These are phyloP conservation scores for Paramecium bursaria DNA, from an alignment of 73 alveolate species.

Conservation along the genomic window DNA sequence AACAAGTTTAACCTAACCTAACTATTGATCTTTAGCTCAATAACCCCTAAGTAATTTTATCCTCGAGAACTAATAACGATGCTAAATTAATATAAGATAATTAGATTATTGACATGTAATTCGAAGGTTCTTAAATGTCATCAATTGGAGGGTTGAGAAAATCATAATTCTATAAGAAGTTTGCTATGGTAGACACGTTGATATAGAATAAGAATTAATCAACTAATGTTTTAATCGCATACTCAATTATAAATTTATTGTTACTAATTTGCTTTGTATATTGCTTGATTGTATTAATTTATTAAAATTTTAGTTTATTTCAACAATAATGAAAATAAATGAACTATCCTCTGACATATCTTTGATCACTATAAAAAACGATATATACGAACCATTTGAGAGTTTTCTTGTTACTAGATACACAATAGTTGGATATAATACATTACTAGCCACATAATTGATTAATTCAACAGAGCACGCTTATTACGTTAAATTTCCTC, in stretches of 20 bases:
- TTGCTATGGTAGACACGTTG: not conserved
- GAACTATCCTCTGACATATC: not conserved
- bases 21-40: too few species aligned
- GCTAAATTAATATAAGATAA: too few species aligned
- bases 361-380: not conserved
- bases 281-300: not conserved
- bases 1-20: too few species aligned
- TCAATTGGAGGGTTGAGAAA: slow-evolving; percentile 10
- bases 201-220: slow-evolving; percentile 11
- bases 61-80: too few species aligned
- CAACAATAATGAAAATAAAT: not conserved
- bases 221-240: not conserved
- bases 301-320: not conserved
- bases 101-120: too few species aligned
- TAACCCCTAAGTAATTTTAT: too few species aligned
- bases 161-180: slow-evolving; percentile 35
- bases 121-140: slow-evolving; percentile 40
- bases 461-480: not conserved
- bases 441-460: not conserved
- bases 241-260: too few species aligned
- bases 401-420: slow-evolving; percentile 18
- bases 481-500: not conserved
- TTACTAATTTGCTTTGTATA: too few species aligned
- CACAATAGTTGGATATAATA: slow-evolving; percentile 24
- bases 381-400: slow-evolving; percentile 45